phyloP scores from a whole-genome alignment of 1,139 yeast genomes.

The Meyerozyma sp. region DNA sequence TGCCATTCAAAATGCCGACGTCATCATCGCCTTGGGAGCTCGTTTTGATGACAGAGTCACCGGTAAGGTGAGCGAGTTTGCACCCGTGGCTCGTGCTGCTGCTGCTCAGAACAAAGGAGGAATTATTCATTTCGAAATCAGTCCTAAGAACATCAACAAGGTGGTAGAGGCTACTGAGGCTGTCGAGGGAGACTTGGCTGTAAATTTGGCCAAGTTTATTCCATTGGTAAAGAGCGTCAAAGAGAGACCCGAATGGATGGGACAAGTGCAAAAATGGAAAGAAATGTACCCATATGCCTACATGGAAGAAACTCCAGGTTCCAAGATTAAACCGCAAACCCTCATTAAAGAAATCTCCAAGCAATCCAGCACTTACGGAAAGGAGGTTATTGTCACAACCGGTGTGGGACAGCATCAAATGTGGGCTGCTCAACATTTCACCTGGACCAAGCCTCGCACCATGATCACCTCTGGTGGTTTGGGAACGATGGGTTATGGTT shows the following conservation, averaged over 20 bases:
- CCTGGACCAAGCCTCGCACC: conserved; percentile 87
- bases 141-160: conserved; percentile 95
- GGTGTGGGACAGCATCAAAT: conserved; percentile 99
- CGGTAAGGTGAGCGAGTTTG: conserved; percentile 77
- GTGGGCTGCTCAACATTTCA: conserved; percentile 99
- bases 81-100: conserved; percentile 89
- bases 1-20: conserved; percentile 90
- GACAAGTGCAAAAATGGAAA: conserved; percentile 74
- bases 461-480: conserved; percentile 97
- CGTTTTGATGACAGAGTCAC: conserved; percentile 98
- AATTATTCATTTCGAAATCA: conserved; percentile 90
- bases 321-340: conserved; percentile 89
- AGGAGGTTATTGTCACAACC: conserved; percentile 83
- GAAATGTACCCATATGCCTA: conserved; percentile 80
- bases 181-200: conserved; percentile 90
- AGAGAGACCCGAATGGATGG: conserved; percentile 77
- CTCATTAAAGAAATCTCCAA: conserved; percentile 73
- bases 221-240: conserved; percentile 61
- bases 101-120: conserved; percentile 91
- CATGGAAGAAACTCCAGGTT: conserved; percentile 70
- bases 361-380: conserved; percentile 61
- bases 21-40: conserved; percentile 92
- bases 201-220: conserved; percentile 65
- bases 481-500: conserved; percentile 98
- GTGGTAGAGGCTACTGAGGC: conserved; percentile 97